These are phyloP conservation scores for Antitrichia curtipendula DNA, from an alignment of 225 moss, liverwort and hornwort genomes.

Conservation along the genomic window DNA sequence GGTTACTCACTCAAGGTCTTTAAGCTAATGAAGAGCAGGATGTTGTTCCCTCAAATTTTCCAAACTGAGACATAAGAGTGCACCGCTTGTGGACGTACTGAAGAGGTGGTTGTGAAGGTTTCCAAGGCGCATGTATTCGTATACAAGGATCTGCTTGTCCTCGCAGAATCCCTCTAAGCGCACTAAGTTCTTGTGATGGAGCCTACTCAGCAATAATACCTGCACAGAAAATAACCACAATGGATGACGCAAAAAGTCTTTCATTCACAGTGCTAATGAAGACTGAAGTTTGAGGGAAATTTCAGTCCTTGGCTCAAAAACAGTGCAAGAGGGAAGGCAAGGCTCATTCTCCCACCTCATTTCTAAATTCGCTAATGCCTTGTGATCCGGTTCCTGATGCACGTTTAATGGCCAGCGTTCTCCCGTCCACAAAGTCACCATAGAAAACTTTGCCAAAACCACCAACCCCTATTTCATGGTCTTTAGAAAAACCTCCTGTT, in stretches of 20 bases:
- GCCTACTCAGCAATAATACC: conserved; percentile 22
- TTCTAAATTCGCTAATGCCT: conserved; percentile 25
- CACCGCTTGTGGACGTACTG: not conserved
- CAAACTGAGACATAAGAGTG: not conserved
- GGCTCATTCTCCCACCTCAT: conserved; percentile 12
- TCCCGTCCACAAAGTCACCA: conserved; percentile 27
- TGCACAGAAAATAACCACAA: not conserved
- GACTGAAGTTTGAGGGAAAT: not conserved
- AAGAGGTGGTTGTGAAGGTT: conserved; percentile 33
- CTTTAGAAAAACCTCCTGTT: conserved; percentile 10
- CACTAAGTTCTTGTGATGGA: conserved; percentile 49
- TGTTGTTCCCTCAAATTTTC: not conserved
- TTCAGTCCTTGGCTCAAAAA: not conserved
- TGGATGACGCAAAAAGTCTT: not conserved
- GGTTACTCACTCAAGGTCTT: not conserved
- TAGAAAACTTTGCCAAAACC: conserved; percentile 44
- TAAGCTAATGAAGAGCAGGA: not conserved
- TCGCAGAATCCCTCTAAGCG: conserved; percentile 27
- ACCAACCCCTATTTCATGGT: conserved; percentile 33
- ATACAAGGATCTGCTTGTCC: conserved; percentile 31
- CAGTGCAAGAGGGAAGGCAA: not conserved
- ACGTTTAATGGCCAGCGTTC: conserved; percentile 33
- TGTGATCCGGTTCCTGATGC: conserved; percentile 13
- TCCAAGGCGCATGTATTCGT: conserved; percentile 32
- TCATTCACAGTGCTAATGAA: not conserved